Percentiles rank a stretch among this genome's conserved stretches.
phyloP scores from a whole-genome alignment of 2,329 filamentous ascomycete genomes.

The Claviceps quebecensis region DNA sequence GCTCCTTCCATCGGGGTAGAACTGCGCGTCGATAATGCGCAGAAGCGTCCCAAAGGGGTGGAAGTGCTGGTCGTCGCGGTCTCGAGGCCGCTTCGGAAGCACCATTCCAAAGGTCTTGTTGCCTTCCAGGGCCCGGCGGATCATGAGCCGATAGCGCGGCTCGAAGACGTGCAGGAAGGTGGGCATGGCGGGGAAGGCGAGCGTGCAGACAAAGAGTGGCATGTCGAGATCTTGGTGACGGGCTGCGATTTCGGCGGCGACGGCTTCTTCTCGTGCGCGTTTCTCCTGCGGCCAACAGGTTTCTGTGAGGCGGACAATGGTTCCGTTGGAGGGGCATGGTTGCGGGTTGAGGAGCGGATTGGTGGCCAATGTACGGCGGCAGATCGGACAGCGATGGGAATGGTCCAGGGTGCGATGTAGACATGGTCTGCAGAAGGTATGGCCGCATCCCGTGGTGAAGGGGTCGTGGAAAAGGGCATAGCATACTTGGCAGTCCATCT shows the following conservation, averaged over 20 bases:
- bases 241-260: conserved; percentile 42
- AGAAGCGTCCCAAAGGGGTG: conserved; percentile 66
- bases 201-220: conserved; percentile 67
- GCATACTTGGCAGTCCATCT: conserved; percentile 82
- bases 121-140: conserved; percentile 60
- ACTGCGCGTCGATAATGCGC: conserved; percentile 58
- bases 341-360: conserved; percentile 27
- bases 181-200: conserved; percentile 70
- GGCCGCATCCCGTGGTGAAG: conserved; percentile 71
- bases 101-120: conserved; percentile 77
- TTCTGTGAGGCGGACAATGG: conserved; percentile 48
- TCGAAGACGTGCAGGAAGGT: conserved; percentile 88
- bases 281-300: conserved; percentile 57
- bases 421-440: conserved; percentile 78
- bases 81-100: conserved; percentile 44
- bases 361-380: conserved; percentile 49
- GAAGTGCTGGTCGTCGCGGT: conserved; percentile 31
- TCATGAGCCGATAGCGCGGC: conserved; percentile 82
- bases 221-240: conserved; percentile 44
- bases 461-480: conserved; percentile 72
- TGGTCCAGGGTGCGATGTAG: conserved; percentile 65
- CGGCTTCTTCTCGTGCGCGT: conserved; percentile 38
- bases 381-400: conserved; percentile 66
- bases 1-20: conserved; percentile 67
- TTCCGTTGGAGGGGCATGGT: conserved; percentile 42